phyloP scores from a whole-genome alignment of 2,329 filamentous ascomycete species.

The Penicillium freii region DNA sequence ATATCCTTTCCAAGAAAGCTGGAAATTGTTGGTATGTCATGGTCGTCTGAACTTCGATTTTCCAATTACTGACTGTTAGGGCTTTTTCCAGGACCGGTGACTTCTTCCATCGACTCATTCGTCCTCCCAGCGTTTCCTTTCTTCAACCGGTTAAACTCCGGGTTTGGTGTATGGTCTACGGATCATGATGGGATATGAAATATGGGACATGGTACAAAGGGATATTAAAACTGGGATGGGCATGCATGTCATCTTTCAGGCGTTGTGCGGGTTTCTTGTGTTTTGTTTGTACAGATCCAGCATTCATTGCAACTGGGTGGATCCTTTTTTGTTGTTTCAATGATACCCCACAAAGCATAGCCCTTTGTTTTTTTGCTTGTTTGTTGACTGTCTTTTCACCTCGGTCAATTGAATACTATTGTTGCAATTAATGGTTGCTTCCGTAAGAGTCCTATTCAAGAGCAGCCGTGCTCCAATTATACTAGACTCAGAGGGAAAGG shows the following conservation, averaged over 20 bases:
- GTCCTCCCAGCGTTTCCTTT: background rate
- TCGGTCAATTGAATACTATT: background rate
- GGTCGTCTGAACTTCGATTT: background rate
- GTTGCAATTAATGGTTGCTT: background rate
- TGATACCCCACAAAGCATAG: background rate
- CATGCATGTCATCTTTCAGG: background rate
- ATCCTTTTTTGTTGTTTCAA: background rate
- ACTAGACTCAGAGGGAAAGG: background rate
- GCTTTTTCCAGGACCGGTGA: background rate
- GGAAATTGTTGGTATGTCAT: background rate
- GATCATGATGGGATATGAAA: background rate
- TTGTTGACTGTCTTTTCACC: background rate
- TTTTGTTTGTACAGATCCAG: background rate
- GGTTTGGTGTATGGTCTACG: background rate
- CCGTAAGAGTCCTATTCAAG: background rate
- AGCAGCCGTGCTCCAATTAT: background rate
- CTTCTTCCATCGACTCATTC: background rate
- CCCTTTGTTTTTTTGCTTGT: background rate
- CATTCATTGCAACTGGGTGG: too few species aligned
- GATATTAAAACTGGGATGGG: constrained; percentile 3
- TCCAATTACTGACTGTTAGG: background rate
- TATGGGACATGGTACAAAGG: background rate
- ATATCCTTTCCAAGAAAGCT: background rate
- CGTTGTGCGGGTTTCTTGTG: background rate
- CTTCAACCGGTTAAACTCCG: background rate